Evolutionary conservation across 192 early-diverging fungal species (phyloP), one percentile per base, ranked within the genome.

Genomic region (Radiomyces spectabilis): DNA sequence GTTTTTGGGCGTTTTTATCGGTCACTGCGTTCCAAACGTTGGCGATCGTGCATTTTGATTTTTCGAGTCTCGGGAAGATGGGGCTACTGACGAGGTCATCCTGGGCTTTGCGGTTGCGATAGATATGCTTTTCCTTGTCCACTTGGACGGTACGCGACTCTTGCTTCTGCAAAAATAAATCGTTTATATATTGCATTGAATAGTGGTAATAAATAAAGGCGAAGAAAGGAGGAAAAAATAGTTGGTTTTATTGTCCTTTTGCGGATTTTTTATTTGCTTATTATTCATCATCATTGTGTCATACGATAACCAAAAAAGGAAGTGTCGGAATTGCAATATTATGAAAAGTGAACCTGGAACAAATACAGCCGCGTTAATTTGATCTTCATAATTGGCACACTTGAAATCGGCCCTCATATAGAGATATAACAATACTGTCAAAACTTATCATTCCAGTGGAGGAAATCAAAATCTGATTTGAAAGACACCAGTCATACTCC

Each of bases 61-160:
- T 32, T 33, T 40, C 25, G 7, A 64, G 63, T 37, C 52, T 21
- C 0, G 68, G 68, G 0, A 58, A 26, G 26, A 47, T 47, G 3
- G 73, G 73, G 21, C 38, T 56, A 32, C 64, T 33, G n/a, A 75
- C 34, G 21, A 75, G 58, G 5, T 63, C 65, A 4, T 56, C 55
- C 3, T 38, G 55, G 5, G 73, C 61, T 27, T 57, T 43, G 35
- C 57, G 57, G 30, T 21, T 62, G 18, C 73, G 63, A 29, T 70
- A 70, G 40, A 75, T 71, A 38, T 70, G 64, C 0, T 75, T 57
- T 26, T 64, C 63, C 39, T 62, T 63, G 34, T 74, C 63, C 27
- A 63, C 54, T 55, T 67, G 55, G 15, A 70, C 56, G 1, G 64
- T 53, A 19, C 22, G 22, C 7, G 27, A 33, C 2, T 32, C 43